These are phyloP conservation scores for Colletotrichum siamense DNA, from an alignment of 2,329 filamentous ascomycete species.

Conservation along the genomic window DNA sequence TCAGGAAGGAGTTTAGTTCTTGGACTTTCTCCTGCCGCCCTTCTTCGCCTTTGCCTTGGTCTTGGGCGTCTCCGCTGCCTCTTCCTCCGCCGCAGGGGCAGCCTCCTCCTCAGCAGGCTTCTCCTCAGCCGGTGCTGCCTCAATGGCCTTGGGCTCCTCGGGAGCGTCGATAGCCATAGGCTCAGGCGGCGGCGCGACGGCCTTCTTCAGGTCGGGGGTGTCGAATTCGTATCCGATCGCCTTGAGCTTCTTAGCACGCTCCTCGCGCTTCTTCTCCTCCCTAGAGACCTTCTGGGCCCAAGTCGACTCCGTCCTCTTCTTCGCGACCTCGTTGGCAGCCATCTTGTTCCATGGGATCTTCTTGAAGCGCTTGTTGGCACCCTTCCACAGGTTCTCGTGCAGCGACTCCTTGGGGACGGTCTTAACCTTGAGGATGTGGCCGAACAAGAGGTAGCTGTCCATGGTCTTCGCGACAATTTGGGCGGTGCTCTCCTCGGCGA, in stretches of 20 bases:
- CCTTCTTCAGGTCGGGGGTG: constrained; percentile 71
- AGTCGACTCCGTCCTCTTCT: constrained; percentile 73
- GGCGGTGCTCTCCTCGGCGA: constrained; percentile 77
- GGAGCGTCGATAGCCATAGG: constrained; percentile 36
- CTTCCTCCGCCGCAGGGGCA: constrained; percentile 31
- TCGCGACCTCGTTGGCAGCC: constrained; percentile 75
- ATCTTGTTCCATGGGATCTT: constrained; percentile 77
- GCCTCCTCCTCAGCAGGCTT: constrained; percentile 35
- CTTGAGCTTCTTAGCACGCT: constrained; percentile 77
- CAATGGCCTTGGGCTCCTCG: constrained; percentile 36
- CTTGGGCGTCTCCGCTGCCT: constrained; percentile 28
- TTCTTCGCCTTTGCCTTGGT: constrained; percentile 36
- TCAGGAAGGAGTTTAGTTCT: constrained; percentile 34
- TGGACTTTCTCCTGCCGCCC: constrained; percentile 36
- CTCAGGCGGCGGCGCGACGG: constrained; percentile 44
- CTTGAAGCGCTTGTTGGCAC: constrained; percentile 90
- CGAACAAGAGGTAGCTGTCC: constrained; percentile 96
- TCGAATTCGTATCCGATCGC: constrained; percentile 85
- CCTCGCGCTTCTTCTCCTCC: constrained; percentile 73
- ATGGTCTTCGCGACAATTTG: constrained; percentile 94
- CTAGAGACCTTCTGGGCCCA: constrained; percentile 79
- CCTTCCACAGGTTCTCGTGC: constrained; percentile 85
- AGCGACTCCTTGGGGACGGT: constrained; percentile 77
- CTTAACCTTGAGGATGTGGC: constrained; percentile 90
- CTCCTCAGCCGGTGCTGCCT: constrained; percentile 38